These are phyloP conservation scores for Pseudogymnoascus sp. DNA, from an alignment of 2,329 filamentous ascomycete species.

Conservation along the genomic window DNA sequence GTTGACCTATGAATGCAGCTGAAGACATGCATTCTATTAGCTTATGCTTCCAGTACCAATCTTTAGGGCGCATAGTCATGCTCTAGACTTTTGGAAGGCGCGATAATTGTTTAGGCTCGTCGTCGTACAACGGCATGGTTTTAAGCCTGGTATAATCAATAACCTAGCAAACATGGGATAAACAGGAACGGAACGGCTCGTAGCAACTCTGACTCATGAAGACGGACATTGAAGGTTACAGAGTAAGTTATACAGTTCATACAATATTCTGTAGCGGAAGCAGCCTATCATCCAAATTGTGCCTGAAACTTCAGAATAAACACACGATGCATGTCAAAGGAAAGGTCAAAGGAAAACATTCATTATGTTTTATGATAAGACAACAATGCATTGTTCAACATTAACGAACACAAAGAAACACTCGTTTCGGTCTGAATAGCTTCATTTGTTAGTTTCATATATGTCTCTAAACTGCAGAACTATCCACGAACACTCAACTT, in stretches of 20 bases:
- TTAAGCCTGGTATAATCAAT: not conserved
- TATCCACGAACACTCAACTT: not conserved
- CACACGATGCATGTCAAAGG: not conserved
- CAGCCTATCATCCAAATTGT: not conserved
- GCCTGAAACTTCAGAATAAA: not conserved
- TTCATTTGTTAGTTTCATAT: not conserved
- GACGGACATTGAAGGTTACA: not conserved
- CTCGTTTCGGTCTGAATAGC: not conserved
- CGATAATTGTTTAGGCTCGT: not conserved
- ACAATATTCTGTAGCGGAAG: not conserved
- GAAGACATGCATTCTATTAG: not conserved
- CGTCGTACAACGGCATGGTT: not conserved
- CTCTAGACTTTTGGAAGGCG: not conserved
- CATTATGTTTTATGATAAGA: not conserved
- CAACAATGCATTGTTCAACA: constrained; percentile 2
- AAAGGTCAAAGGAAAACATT: not conserved
- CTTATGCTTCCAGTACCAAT: not conserved
- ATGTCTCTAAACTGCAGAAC: not conserved
- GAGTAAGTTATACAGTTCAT: not conserved
- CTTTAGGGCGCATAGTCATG: not conserved
- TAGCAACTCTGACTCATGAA: not conserved
- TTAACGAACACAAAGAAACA: not conserved
- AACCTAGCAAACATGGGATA: not conserved
- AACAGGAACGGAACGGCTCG: not conserved
- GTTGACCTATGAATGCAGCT: too few species aligned